Evolutionary conservation across 2,329 filamentous ascomycete species (phyloP).

Genomic region (Colletotrichum gloeosporioides): DNA sequence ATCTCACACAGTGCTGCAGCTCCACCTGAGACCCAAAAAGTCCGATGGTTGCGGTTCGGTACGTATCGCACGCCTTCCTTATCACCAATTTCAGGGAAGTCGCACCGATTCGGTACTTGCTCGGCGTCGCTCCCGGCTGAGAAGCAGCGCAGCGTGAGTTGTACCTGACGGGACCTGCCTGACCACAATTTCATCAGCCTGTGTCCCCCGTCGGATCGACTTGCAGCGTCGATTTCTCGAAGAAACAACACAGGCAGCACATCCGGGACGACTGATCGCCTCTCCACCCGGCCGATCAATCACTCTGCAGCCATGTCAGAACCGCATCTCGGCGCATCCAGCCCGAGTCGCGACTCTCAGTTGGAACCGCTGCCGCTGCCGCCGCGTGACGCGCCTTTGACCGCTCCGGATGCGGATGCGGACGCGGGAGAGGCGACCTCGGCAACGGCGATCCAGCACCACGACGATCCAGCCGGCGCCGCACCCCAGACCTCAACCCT

Average conservation of each 20-base stretch:
- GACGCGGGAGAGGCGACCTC: slow-evolving; percentile 8
- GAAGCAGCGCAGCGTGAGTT: not conserved
- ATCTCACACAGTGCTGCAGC: not conserved
- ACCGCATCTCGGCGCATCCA: not conserved
- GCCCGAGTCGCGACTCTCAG: not conserved
- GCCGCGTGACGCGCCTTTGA: slow-evolving; percentile 10
- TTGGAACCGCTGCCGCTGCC: not conserved
- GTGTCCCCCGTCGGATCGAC: not conserved
- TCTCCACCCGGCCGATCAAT: not conserved
- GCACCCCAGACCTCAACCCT: not conserved
- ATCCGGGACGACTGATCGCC: not conserved
- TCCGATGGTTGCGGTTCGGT: not conserved
- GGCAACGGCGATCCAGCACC: not conserved
- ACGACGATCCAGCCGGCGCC: not conserved
- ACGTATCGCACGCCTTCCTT: not conserved
- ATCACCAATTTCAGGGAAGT: slow-evolving; percentile 7
- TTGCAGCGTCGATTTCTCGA: not conserved
- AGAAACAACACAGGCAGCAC: not conserved
- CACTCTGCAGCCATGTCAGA: slow-evolving; percentile 2
- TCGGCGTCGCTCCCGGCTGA: not conserved
- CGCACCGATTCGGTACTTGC: slow-evolving; percentile 1
- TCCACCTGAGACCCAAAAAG: not conserved
- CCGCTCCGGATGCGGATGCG: slow-evolving; percentile 14
- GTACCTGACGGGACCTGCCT: not conserved
- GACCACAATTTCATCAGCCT: not conserved